Conservation (phyloP, 495 filamentous ascomycete species). For the Gamarada debralockiae region DNA sequence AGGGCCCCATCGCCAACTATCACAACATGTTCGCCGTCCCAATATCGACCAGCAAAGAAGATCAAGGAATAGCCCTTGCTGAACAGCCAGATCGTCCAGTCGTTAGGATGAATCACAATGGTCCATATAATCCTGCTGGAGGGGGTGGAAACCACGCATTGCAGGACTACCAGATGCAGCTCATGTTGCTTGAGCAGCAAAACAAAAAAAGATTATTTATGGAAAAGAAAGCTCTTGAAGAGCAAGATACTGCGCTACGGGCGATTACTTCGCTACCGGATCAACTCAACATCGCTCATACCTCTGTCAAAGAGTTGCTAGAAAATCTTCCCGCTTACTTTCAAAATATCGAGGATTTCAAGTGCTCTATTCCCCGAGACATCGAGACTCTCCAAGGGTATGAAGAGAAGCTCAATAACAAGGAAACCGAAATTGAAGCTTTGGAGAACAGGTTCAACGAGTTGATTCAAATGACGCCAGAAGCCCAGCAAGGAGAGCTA, state of each 20-base stretch:
- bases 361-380: background rate
- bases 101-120: no score
- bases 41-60: no score
- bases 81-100: no score
- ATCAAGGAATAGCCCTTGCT: no score
- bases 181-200: slow-evolving; percentile 97
- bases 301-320: background rate
- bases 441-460: background rate
- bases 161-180: slow-evolving; percentile 98
- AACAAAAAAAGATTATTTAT: slow-evolving; percentile 96
- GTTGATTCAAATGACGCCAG: slow-evolving; percentile 1
- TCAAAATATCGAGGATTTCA: background rate
- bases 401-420: background rate
- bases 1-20: no score
- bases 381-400: background rate
- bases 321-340: background rate
- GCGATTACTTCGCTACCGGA: no score
- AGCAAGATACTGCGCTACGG: no score
- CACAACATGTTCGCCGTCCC: no score
- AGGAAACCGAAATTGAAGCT: slow-evolving; percentile 1
- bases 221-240: slow-evolving; percentile 93
- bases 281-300: no score
- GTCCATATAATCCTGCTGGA: no score
- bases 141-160: slow-evolving; percentile 83
- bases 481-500: background rate